These are phyloP conservation scores for Penicillium sp. DNA, from an alignment of 2,329 filamentous ascomycete species.

Conservation along the genomic window DNA sequence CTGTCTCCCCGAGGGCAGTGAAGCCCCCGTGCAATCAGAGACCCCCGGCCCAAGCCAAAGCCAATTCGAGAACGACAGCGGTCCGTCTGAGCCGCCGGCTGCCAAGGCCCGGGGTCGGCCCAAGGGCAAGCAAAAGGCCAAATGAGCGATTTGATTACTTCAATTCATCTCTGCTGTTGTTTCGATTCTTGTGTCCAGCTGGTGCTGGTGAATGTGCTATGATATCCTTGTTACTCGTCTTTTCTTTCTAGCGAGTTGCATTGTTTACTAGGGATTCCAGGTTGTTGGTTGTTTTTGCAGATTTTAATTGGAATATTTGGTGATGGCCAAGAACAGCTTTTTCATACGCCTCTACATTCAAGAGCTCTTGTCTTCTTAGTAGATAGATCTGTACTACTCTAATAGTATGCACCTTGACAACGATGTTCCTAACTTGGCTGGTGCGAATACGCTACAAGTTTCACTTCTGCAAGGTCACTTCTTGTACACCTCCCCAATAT, in stretches of 20 bases:
- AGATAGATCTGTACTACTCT: not conserved
- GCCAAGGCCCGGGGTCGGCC: slow-evolving; percentile 30
- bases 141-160: slow-evolving; percentile 12
- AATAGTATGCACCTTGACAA: too few species aligned
- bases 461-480: too few species aligned
- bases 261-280: not conserved
- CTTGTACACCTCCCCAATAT: too few species aligned
- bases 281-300: not conserved
- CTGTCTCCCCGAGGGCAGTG: slow-evolving; percentile 57
- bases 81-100: slow-evolving; percentile 9
- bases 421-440: too few species aligned
- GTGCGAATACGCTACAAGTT: too few species aligned
- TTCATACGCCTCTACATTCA: too few species aligned
- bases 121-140: slow-evolving; percentile 38
- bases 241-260: slow-evolving; percentile 24
- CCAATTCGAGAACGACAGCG: slow-evolving; percentile 19
- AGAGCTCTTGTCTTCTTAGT: not conserved
- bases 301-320: slow-evolving; percentile 12
- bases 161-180: slow-evolving; percentile 1
- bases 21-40: slow-evolving; percentile 30
- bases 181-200: slow-evolving; percentile 7
- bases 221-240: slow-evolving; percentile 21
- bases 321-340: not conserved
- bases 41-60: slow-evolving; percentile 22
- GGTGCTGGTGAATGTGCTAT: slow-evolving; percentile 21